Conservation (phyloP, 495 filamentous ascomycete genomes). For the Penicillium desertorum region DNA sequence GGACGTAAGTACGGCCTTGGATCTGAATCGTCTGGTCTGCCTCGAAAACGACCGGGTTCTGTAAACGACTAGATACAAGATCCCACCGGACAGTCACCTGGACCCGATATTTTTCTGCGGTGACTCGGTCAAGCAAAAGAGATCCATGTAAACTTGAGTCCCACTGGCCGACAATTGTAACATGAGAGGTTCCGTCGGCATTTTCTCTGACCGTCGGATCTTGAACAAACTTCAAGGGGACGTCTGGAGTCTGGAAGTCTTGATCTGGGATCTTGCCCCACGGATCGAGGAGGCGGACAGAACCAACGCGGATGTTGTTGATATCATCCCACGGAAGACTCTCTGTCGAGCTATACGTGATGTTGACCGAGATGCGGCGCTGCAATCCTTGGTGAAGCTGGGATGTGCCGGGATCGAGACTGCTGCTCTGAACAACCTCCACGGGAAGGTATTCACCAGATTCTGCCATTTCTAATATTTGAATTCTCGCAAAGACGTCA, state of each 20-base stretch:
- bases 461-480: constrained; percentile 89
- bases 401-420: constrained; percentile 80
- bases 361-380: constrained; percentile 77
- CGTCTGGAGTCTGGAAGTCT: constrained; percentile 65
- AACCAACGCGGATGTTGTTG: constrained; percentile 68
- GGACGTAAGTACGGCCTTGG: constrained; percentile 77
- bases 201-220: constrained; percentile 76
- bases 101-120: constrained; percentile 85
- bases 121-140: constrained; percentile 82
- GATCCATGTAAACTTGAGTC: constrained; percentile 93
- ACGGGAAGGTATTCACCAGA: constrained; percentile 88
- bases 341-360: constrained; percentile 87
- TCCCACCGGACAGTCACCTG: constrained; percentile 86
- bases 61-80: constrained; percentile 72
- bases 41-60: constrained; percentile 80
- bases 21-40: constrained; percentile 79
- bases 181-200: constrained; percentile 85
- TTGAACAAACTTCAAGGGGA: constrained; percentile 71
- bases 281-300: constrained; percentile 77
- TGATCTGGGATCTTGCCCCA: constrained; percentile 81
- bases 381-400: constrained; percentile 96
- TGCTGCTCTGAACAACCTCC: constrained; percentile 82
- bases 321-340: constrained; percentile 84
- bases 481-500: constrained; percentile 82
- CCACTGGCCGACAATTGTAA: constrained; percentile 87